Percentiles rank a stretch among this genome's conserved stretches.
These are phyloP conservation scores for Suillus paluster DNA, from an alignment of 768 basidiomycete species.

Conservation along the genomic window DNA sequence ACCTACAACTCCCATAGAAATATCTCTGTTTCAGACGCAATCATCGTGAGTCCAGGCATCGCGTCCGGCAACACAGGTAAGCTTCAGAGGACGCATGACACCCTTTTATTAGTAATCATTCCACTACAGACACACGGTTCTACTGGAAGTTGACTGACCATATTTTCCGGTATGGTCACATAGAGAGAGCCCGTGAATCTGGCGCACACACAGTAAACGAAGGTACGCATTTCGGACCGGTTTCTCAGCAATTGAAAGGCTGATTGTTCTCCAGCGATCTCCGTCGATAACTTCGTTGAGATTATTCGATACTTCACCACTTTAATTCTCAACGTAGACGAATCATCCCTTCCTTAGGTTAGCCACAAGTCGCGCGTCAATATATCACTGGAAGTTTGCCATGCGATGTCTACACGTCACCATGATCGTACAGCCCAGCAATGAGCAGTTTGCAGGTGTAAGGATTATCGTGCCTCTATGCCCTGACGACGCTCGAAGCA, in stretches of 20 bases:
- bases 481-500: too few relatives aligned
- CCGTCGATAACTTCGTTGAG: conserved; percentile 58
- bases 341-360: conserved; percentile 35
- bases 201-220: conserved; percentile 77
- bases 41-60: conserved; percentile 54
- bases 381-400: too few relatives aligned
- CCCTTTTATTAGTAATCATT: background rate
- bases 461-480: too few relatives aligned
- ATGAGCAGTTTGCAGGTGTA: too few relatives aligned
- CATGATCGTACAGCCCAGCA: too few relatives aligned
- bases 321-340: conserved; percentile 71
- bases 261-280: conserved; percentile 44
- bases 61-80: conserved; percentile 58
- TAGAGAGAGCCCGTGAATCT: conserved; percentile 33
- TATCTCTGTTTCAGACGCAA: conserved; percentile 35
- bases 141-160: conserved; percentile 53
- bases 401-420: too few relatives aligned
- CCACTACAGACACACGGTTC: conserved; percentile 41
- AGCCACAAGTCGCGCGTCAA: background rate
- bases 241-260: background rate
- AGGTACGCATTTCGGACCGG: conserved; percentile 43
- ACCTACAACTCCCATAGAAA: conserved; percentile 55
- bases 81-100: conserved; percentile 10
- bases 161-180: conserved; percentile 69
- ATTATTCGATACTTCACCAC: conserved; percentile 67